Percentiles rank a stretch among this genome's conserved stretches.
Conservation (phyloP, 441 rosid species). For the Heliophila coronopifolia region DNA sequence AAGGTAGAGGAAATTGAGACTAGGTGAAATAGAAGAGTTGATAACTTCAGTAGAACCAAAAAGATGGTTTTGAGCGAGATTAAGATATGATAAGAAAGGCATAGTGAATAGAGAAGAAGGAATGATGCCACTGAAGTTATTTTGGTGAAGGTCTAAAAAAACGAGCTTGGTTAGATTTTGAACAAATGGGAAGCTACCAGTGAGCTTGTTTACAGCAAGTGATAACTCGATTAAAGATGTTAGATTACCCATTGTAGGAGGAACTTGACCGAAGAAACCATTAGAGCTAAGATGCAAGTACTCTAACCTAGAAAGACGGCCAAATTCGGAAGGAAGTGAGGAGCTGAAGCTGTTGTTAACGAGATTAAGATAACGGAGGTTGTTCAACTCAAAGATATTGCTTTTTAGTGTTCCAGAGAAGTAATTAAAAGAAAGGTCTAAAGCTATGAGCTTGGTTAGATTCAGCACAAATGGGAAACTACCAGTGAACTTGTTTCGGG, state of each 20-base stretch:
- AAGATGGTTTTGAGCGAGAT: neutral
- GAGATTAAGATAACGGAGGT: constrained; percentile 10
- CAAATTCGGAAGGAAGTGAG: neutral
- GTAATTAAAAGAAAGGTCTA: no score
- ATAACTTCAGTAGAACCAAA: neutral
- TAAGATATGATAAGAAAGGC: neutral
- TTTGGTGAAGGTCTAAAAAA: neutral
- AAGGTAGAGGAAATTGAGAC: no score
- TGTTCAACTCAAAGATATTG: neutral
- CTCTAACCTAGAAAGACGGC: constrained; percentile 1
- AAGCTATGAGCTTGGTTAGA: no score
- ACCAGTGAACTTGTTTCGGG: no score
- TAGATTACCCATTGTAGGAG: neutral
- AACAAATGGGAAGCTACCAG: neutral
- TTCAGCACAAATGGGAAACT: no score
- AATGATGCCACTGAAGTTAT: neutral
- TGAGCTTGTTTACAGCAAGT: neutral
- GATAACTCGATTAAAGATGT: neutral
- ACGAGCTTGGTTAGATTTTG: neutral
- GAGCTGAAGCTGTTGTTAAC: constrained; percentile 1
- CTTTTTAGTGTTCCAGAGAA: constrained; percentile 5
- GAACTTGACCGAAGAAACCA: constrained; percentile 5
- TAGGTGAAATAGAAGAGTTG: neutral
- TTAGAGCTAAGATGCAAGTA: constrained; percentile 1
- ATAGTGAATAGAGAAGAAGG: neutral